These are phyloP conservation scores for Fusarium concolor DNA, from an alignment of 2,329 filamentous ascomycete species.

Conservation along the genomic window DNA sequence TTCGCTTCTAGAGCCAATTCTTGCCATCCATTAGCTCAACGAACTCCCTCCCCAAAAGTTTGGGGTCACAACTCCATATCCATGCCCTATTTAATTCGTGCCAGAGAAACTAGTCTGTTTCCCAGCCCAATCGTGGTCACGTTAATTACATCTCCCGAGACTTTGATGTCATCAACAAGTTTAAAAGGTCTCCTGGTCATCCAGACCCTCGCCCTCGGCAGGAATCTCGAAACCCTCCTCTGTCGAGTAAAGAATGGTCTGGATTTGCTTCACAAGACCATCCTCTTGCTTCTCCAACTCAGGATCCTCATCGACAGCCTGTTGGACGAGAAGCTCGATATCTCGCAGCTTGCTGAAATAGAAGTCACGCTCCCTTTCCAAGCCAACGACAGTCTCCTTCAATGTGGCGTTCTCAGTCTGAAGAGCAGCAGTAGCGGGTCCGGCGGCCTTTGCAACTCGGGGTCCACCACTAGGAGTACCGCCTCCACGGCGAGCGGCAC, in stretches of 20 bases:
- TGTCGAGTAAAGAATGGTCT: constrained; percentile 96
- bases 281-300: constrained; percentile 95
- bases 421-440: constrained; percentile 76
- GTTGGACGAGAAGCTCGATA: constrained; percentile 94
- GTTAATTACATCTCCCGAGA: constrained; percentile 39
- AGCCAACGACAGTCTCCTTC: constrained; percentile 93
- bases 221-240: constrained; percentile 95
- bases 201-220: constrained; percentile 76
- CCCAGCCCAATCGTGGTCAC: constrained; percentile 44
- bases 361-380: constrained; percentile 97
- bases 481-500: constrained; percentile 66
- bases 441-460: constrained; percentile 60
- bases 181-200: constrained; percentile 85
- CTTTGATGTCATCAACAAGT: constrained; percentile 14
- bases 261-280: constrained; percentile 93
- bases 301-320: constrained; percentile 90
- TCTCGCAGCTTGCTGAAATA: constrained; percentile 99
- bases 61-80: constrained; percentile 46
- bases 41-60: constrained; percentile 34
- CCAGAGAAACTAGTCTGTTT: constrained; percentile 23
- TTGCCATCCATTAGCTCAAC: constrained; percentile 31
- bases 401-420: constrained; percentile 87
- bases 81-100: constrained; percentile 40
- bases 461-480: constrained; percentile 71
- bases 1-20: constrained; percentile 44